Conservation (phyloP, 257 asterid genomes). For the Solanum habrochaites region DNA sequence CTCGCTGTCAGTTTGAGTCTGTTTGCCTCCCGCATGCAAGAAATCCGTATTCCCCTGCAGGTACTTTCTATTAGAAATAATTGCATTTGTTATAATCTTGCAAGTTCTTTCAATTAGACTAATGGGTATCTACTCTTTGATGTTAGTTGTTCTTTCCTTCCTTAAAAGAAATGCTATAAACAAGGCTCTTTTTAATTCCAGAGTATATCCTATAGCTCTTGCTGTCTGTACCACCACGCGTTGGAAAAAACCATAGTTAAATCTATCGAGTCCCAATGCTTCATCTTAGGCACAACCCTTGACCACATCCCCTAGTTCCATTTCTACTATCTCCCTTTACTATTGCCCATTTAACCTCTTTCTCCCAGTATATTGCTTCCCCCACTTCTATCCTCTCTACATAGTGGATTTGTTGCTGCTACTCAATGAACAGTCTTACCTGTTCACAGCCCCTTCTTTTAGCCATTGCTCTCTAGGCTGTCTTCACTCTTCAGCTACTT, state of each 20-base stretch:
- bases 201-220: background rate
- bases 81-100: background rate
- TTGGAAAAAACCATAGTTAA: background rate
- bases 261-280: background rate
- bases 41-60: slow-evolving; percentile 95
- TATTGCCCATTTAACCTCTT: background rate
- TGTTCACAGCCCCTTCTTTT: background rate
- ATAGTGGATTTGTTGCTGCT: background rate
- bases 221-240: background rate
- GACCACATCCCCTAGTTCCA: background rate
- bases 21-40: slow-evolving; percentile 97
- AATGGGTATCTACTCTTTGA: background rate
- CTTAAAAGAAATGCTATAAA: background rate
- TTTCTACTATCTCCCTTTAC: background rate
- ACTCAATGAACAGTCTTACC: background rate
- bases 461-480: background rate
- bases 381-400: background rate
- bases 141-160: background rate
- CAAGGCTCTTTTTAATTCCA: background rate
- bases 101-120: background rate
- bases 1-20: slow-evolving; percentile 97
- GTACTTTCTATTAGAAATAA: slow-evolving; percentile 19
- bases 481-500: background rate
- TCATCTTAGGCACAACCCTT: background rate
- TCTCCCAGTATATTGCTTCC: background rate